These are phyloP conservation scores for Trichopus zeylanicus DNA, from an alignment of 116 monocot species.

Conservation along the genomic window DNA sequence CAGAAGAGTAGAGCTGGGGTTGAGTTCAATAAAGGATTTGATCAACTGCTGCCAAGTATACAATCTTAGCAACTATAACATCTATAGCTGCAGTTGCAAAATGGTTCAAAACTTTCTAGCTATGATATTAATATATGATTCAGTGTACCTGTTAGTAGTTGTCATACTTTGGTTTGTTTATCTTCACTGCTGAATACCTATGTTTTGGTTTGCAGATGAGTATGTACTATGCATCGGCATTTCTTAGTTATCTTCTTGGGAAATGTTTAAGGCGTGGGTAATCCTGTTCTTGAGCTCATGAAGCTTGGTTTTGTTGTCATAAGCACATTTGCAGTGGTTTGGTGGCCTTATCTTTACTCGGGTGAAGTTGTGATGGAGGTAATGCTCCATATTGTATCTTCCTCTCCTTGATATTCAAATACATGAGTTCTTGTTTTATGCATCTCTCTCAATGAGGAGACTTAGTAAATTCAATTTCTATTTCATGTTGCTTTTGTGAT, in stretches of 20 bases:
- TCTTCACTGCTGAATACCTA: conserved; percentile 3
- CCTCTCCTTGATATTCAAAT: not conserved
- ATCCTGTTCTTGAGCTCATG: conserved; percentile 40
- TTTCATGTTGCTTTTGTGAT: not conserved
- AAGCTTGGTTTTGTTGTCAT: conserved; percentile 59
- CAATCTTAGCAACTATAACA: not conserved
- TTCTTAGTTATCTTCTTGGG: conserved; percentile 62
- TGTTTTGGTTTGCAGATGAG: conserved; percentile 59
- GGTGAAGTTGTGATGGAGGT: conserved; percentile 43
- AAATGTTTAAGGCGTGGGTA: conserved; percentile 38
- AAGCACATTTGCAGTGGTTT: conserved; percentile 53
- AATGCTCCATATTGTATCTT: not conserved
- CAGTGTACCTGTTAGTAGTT: not conserved
- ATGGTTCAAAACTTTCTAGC: not conserved
- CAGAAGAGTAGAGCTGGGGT: no score
- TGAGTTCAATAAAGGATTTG: no score
- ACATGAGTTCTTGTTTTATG: not conserved
- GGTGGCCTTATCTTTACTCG: conserved; percentile 77
- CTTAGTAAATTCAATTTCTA: not conserved
- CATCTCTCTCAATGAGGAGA: no score
- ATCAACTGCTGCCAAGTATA: no score
- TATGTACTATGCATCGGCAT: conserved; percentile 65
- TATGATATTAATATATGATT: not conserved
- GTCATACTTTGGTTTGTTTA: not conserved
- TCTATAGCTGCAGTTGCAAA: not conserved